Base-by-base conservation (phyloP, 345 rosid species). In the Reutealis trisperma region DNA sequence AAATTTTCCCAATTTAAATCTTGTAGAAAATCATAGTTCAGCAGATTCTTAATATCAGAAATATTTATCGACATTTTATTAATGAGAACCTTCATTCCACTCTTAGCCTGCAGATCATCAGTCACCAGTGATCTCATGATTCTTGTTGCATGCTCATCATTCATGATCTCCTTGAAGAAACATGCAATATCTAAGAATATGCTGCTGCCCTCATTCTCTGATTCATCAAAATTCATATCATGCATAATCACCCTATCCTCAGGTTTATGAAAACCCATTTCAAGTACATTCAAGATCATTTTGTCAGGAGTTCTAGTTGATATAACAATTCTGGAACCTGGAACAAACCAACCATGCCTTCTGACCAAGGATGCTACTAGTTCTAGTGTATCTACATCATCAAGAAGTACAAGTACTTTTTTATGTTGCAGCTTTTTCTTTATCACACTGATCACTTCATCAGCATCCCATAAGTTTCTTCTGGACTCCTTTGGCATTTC, bases 361-460 rank as follows among this genome's bases (percentile, higher is more conserved):
- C 58, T 68, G 47, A 25, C 57, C 18, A 68, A 45, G 21, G 19
- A 45, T 24, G n/a, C 72, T n/a, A 68, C 32, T 11, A 21, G 57
- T 25, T 68, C 72, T 19, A 44, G 72, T n/a, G 24, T 45, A 47
- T 68, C 58, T 8, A 47, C 9, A 9, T 68, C 57, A 47, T 68
- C 57, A 68, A 68, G n/a, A 47, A 68, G 32, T 22, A 68, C 30
- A 68, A 45, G 72, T 49, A 68, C 72, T 68, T 68, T 45, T 47
- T 47, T 68, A 18, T 45, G 18, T 68, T n/a, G 32, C 58, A 45
- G 30, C 58, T 68, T 47, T 45, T 24, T 47, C 57, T 21, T 45
- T 41, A 45, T 68, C 9, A 24, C n/a, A 68, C 47, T 68, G 1
- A 68, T 47, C 25, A n/a, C 72, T 44, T 22, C 47, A n/a, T 11